Evolutionary conservation across 192 early-diverging fungal genomes (phyloP).

Genomic region (Backusella morwellensis): DNA sequence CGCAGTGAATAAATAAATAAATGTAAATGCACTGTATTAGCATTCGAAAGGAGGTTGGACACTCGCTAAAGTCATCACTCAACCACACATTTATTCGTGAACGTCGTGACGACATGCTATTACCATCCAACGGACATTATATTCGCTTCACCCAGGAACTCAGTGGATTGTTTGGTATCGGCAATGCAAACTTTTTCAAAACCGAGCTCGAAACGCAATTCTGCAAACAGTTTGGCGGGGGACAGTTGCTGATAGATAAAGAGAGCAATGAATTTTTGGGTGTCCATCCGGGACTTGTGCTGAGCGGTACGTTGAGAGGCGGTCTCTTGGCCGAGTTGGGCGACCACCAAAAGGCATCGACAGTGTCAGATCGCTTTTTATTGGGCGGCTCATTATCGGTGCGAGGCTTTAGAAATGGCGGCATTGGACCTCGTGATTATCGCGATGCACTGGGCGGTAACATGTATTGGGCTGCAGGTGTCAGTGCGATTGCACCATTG

Average conservation of each 20-base stretch:
- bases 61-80: constrained; percentile 76
- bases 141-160: constrained; percentile 57
- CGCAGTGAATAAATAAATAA: neutral
- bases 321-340: constrained; percentile 35
- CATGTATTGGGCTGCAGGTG: constrained; percentile 71
- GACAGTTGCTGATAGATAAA: constrained; percentile 18
- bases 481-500: constrained; percentile 80
- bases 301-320: constrained; percentile 20
- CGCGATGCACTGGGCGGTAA: constrained; percentile 88
- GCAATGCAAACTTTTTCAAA: constrained; percentile 76
- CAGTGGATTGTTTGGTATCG: constrained; percentile 72
- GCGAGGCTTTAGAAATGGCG: constrained; percentile 84
- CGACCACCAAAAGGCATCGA: constrained; percentile 56
- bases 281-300: constrained; percentile 25
- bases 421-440: constrained; percentile 84
- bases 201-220: constrained; percentile 59
- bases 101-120: constrained; percentile 72
- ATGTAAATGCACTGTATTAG: neutral
- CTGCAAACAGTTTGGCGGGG: constrained; percentile 24
- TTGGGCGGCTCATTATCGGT: constrained; percentile 85
- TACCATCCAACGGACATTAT: constrained; percentile 75
- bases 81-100: constrained; percentile 68
- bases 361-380: constrained; percentile 82
- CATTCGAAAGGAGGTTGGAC: constrained; percentile 35
- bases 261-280: constrained; percentile 15